These are phyloP conservation scores for Tympanopsis confertula DNA, from an alignment of 2,329 filamentous ascomycete species.

Conservation along the genomic window DNA sequence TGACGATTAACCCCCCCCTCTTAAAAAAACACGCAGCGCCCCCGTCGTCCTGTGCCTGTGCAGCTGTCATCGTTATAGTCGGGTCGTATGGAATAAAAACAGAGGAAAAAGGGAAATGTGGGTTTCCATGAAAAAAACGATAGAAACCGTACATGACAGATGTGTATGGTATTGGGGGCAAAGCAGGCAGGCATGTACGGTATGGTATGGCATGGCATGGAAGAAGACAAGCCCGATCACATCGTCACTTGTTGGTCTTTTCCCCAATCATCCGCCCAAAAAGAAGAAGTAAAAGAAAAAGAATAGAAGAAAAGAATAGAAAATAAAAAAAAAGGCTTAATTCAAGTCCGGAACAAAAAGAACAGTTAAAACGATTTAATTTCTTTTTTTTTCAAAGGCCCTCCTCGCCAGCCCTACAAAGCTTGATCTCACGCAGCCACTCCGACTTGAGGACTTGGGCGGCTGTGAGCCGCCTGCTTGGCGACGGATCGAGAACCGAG, in stretches of 20 bases:
- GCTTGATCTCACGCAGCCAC: slow-evolving; percentile 94
- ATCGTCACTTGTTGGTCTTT: background rate
- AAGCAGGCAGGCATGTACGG: too few relatives aligned
- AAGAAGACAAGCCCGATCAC: too few relatives aligned
- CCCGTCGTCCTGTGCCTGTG: too few relatives aligned
- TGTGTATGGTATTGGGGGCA: too few relatives aligned
- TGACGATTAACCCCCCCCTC: too few relatives aligned
- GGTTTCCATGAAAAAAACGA: too few relatives aligned
- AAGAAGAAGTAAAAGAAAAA: slow-evolving; percentile 8
- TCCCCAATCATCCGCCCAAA: slow-evolving; percentile 3
- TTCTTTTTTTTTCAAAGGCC: slow-evolving; percentile 65
- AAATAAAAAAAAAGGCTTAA: slow-evolving; percentile 1
- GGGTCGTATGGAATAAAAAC: too few relatives aligned
- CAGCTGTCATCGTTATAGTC: too few relatives aligned
- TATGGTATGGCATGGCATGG: too few relatives aligned
- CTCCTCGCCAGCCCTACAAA: slow-evolving; percentile 93
- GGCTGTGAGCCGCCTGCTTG: slow-evolving; percentile 80
- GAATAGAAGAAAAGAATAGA: slow-evolving; percentile 5
- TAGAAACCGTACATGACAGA: too few relatives aligned
- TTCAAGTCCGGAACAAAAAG: slow-evolving; percentile 5
- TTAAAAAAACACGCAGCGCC: too few relatives aligned
- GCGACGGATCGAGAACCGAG: slow-evolving; percentile 92
- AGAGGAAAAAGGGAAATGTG: too few relatives aligned
- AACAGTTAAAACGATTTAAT: slow-evolving; percentile 3
- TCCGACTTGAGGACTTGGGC: slow-evolving; percentile 96